These are phyloP conservation scores for Cyclotella cryptica DNA, from an alignment of 108 stramenopile species.

Conservation along the genomic window DNA sequence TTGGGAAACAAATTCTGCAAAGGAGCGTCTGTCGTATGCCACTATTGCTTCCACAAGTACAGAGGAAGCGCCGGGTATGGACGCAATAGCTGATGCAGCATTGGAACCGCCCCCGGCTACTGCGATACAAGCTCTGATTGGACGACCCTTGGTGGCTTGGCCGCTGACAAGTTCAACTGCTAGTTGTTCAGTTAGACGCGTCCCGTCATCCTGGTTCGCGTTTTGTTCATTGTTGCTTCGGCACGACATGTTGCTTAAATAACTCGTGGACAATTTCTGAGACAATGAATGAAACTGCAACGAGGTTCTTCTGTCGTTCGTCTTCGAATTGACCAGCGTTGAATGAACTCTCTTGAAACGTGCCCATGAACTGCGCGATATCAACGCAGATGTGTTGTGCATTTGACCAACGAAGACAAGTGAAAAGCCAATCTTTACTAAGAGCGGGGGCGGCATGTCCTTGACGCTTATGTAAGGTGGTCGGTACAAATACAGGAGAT, in stretches of 20 bases:
- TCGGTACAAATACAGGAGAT: too few species aligned
- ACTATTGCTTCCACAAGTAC: slow-evolving; percentile 70
- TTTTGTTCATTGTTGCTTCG: neutral
- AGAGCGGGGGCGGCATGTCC: too few species aligned
- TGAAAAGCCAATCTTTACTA: too few species aligned
- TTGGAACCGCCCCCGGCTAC: slow-evolving; percentile 65
- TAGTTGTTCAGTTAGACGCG: neutral
- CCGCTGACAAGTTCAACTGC: slow-evolving; percentile 7
- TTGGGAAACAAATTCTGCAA: slow-evolving; percentile 59
- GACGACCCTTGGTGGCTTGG: neutral
- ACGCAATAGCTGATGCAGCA: slow-evolving; percentile 68
- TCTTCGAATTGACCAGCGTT: too few species aligned
- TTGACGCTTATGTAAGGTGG: too few species aligned
- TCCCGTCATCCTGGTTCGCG: neutral
- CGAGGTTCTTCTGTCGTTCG: too few species aligned
- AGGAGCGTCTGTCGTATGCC: slow-evolving; percentile 73
- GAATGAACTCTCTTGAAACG: too few species aligned
- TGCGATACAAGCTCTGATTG: slow-evolving; percentile 38
- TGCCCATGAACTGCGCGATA: too few species aligned
- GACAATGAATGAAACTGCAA: too few species aligned
- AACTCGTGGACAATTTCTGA: neutral
- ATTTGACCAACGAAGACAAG: too few species aligned
- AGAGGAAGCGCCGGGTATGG: slow-evolving; percentile 76
- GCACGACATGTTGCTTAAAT: neutral
- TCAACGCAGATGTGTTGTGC: too few species aligned